Conservation (phyloP, 192 early-diverging fungal species). For the Chytriomyces sp. region DNA sequence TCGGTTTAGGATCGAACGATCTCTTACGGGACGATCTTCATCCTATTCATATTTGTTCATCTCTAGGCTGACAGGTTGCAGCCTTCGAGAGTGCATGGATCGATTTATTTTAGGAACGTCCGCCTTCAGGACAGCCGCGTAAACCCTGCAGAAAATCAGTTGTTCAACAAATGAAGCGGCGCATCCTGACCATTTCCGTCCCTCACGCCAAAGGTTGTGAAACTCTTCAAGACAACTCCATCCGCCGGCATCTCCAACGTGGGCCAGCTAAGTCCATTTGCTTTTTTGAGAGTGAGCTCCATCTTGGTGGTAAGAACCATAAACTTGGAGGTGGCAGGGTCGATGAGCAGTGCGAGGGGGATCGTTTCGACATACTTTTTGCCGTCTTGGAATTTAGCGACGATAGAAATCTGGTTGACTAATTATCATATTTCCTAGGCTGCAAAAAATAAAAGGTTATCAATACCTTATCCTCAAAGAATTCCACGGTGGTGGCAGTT, state of each 20-base stretch:
- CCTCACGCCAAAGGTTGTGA: constrained; percentile 85
- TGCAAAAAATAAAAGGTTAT: not conserved
- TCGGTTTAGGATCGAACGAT: no score
- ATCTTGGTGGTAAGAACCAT: constrained; percentile 92
- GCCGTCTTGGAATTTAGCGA: constrained; percentile 78
- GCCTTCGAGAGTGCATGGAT: no score
- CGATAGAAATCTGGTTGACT: constrained; percentile 57
- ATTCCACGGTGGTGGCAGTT: constrained; percentile 68
- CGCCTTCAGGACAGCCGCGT: no score
- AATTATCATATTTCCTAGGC: no score
- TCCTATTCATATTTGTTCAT: no score
- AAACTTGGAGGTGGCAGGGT: constrained; percentile 68
- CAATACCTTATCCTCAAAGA: constrained; percentile 61
- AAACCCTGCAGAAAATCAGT: no score
- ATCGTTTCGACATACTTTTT: constrained; percentile 72
- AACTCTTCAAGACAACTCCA: constrained; percentile 58
- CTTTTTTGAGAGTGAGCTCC: constrained; percentile 89
- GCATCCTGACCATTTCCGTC: constrained; percentile 54
- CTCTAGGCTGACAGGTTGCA: no score
- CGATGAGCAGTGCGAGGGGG: constrained; percentile 74
- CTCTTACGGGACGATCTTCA: no score
- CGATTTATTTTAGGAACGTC: no score
- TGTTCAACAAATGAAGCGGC: constrained; percentile 42
- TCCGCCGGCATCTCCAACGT: constrained; percentile 71
- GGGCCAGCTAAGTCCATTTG: constrained; percentile 83